A percentile compares a stretch with the other conserved stretches of the same genome.
phyloP scores from a whole-genome alignment of 208 protist species.

The Naegleria fowleri region DNA sequence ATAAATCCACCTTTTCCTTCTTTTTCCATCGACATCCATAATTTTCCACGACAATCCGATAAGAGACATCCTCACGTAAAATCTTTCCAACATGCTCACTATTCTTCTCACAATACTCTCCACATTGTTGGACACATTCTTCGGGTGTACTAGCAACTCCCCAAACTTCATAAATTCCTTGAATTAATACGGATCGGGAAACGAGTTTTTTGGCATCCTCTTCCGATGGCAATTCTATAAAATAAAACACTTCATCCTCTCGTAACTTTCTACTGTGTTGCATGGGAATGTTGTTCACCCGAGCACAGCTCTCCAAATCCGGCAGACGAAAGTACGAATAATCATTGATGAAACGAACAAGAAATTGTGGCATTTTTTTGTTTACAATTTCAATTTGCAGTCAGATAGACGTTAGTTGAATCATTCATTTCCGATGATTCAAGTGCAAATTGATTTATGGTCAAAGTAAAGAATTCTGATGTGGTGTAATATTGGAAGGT shows the following conservation, averaged over 20 bases:
- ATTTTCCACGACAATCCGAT: not conserved
- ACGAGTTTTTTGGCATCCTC: not conserved
- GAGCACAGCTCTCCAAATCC: not conserved
- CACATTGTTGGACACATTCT: not conserved
- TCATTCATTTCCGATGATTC: too few species aligned
- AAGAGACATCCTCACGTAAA: not conserved
- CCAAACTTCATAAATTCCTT: not conserved
- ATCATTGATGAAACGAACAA: slow-evolving; percentile 7
- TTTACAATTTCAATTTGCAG: too few species aligned
- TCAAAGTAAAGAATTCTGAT: too few species aligned
- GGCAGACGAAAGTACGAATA: not conserved
- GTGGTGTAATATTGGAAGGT: too few species aligned
- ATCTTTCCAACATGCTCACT: not conserved
- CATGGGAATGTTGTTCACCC: not conserved
- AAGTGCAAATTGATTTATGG: too few species aligned
- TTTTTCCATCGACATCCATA: not conserved
- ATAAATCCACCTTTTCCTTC: not conserved
- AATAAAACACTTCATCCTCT: not conserved
- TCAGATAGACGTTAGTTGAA: too few species aligned
- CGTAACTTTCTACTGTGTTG: not conserved
- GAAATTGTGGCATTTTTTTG: not conserved
- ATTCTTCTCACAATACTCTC: not conserved
- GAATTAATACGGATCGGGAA: not conserved
- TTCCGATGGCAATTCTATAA: not conserved
- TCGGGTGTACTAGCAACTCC: not conserved